Evolutionary conservation across 2,329 filamentous ascomycete genomes (phyloP), one percentile per base, ranked within the genome.

Genomic region (Didymella arachidicola): DNA sequence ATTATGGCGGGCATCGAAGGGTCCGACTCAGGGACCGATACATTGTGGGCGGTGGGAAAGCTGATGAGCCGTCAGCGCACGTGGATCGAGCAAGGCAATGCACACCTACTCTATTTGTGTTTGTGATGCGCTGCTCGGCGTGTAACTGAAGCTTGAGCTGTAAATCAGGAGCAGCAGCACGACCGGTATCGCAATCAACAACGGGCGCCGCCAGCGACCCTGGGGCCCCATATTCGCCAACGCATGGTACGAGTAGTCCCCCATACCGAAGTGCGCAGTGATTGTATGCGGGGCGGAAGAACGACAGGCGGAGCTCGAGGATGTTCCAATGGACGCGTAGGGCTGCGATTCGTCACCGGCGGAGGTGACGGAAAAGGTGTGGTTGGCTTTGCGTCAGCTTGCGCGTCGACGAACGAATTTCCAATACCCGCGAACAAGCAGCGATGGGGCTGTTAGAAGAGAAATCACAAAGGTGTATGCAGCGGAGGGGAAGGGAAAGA

Each of bases 1-100:
- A 77, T 72, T 50, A 77, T 73, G n/a, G 73, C 71, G 16, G 65
- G 53, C 72, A 77, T 77, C n/a, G 72, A 69, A 1, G 66, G 43
- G 59, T 76, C 72, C 52, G 71, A 66, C 38, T 64, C 56, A 34
- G 65, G 53, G 19, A 72, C 61, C n/a, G 70, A 62, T 18, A 70
- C 60, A 58, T 72, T 71, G 50, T 72, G 67, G 1, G 63, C 60
- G 29, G 61, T 57, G 1, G 69, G 69, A 45, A 67, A 70, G 63
- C 71, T 73, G 56, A 39, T 47, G 11, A 11, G 63, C 43, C 61
- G 49, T 58, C 27, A 48, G 53, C 50, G 34, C 51, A 27, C 3
- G 56, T 16, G 16, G 14, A 4, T 25, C 12, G 38, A 30, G 26
- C 29, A 5, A 16, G 6, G 7, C 8, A 12, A 19, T 45, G 12